Percentiles rank a stretch among this genome's conserved stretches.
Evolutionary conservation across 2,329 filamentous ascomycete species (phyloP).

Genomic region (Aspergillus sp.): DNA sequence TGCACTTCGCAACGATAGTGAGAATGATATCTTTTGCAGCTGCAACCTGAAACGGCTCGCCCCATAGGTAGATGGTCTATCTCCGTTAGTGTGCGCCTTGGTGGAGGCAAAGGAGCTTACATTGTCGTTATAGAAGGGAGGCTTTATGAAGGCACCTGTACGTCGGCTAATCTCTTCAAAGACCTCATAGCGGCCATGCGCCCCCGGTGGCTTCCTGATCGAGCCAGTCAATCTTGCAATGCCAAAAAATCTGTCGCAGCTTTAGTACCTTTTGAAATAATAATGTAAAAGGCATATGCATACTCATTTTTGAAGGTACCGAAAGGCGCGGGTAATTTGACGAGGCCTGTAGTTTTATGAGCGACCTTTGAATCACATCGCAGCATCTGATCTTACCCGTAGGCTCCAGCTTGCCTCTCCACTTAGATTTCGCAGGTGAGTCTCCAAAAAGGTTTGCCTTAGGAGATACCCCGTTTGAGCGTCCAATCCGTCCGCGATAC

Average conservation of each 20-base stretch:
- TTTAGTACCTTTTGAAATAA: background rate
- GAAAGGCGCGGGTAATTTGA: constrained; percentile 23
- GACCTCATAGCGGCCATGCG: constrained; percentile 22
- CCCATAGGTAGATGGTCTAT: constrained; percentile 31
- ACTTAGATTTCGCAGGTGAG: constrained; percentile 27
- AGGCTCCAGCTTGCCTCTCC: constrained; percentile 23
- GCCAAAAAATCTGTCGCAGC: constrained; percentile 21
- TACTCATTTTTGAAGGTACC: constrained; percentile 27
- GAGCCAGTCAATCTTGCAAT: constrained; percentile 16
- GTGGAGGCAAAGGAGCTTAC: constrained; percentile 15
- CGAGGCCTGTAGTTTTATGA: constrained; percentile 10
- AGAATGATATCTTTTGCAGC: constrained; percentile 25
- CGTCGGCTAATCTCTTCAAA: constrained; percentile 30
- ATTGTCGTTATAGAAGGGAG: constrained; percentile 25
- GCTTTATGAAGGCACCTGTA: constrained; percentile 31
- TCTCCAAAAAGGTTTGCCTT: constrained; percentile 21
- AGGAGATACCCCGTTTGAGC: background rate
- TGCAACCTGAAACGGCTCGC: constrained; percentile 25
- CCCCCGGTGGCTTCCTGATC: background rate
- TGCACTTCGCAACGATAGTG: constrained; percentile 22
- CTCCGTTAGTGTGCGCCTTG: background rate
- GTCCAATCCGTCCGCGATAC: constrained; percentile 5
- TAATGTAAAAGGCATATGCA: background rate
- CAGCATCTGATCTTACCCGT: constrained; percentile 17
- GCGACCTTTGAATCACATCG: background rate